Evolutionary conservation across 345 rosid species (phyloP).

Genomic region (Laguncularia racemosa): DNA sequence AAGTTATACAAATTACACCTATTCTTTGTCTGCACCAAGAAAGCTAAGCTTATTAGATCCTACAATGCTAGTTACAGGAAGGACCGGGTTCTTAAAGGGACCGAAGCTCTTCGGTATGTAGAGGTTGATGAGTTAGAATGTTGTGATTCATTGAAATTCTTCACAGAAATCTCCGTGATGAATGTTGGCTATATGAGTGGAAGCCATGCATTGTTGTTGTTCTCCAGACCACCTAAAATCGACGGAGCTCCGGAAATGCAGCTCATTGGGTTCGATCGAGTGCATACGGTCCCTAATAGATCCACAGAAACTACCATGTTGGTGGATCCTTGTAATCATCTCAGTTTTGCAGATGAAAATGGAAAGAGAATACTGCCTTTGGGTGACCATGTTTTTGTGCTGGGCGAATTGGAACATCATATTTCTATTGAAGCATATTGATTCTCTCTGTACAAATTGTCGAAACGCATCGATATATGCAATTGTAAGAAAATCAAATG

Average conservation of each 20-base stretch:
- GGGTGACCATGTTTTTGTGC: slow-evolving; percentile 47
- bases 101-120: slow-evolving; percentile 23
- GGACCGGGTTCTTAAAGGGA: slow-evolving; percentile 28
- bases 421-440: slow-evolving; percentile 33
- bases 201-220: slow-evolving; percentile 68
- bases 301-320: slow-evolving; percentile 37
- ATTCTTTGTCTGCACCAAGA: slow-evolving; percentile 55
- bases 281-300: slow-evolving; percentile 34
- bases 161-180: slow-evolving; percentile 32
- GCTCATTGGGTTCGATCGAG: slow-evolving; percentile 69
- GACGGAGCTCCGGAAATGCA: slow-evolving; percentile 56
- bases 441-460: no score
- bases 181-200: slow-evolving; percentile 66
- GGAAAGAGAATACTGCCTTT: slow-evolving; percentile 56
- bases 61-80: slow-evolving; percentile 17
- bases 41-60: slow-evolving; percentile 32
- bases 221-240: slow-evolving; percentile 37
- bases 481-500: no score
- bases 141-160: slow-evolving; percentile 49
- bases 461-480: no score
- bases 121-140: slow-evolving; percentile 25
- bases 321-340: slow-evolving; percentile 69
- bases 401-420: slow-evolving; percentile 55
- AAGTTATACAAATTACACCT: slow-evolving; percentile 56
- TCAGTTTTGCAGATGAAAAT: slow-evolving; percentile 44